Conservation (phyloP, 31 red algal genomes). For the Odonthalia washingtoniensis region DNA sequence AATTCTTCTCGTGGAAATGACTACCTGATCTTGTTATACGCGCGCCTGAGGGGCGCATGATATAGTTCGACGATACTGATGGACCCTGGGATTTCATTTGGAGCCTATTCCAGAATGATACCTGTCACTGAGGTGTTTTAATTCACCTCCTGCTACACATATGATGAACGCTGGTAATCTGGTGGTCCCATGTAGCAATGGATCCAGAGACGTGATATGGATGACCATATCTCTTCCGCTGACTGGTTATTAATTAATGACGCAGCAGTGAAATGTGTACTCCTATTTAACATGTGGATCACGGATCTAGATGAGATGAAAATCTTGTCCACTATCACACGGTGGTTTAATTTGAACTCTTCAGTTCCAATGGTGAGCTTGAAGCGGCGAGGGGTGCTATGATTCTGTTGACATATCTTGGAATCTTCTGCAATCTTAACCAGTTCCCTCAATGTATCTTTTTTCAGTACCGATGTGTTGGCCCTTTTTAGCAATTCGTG, state of each 20-base stretch:
- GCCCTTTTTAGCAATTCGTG: constrained; percentile 4
- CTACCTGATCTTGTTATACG: neutral
- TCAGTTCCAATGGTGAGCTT: no score
- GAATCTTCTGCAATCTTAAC: constrained; percentile 12
- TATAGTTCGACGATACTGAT: constrained; percentile 41
- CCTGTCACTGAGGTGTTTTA: neutral
- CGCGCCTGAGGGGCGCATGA: neutral
- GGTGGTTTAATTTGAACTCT: constrained; percentile 37
- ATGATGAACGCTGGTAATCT: constrained; percentile 22
- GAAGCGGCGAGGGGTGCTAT: constrained; percentile 13
- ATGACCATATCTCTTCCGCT: neutral
- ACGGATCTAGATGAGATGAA: neutral
- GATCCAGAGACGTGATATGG: constrained; percentile 7
- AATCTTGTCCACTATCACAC: constrained; percentile 31
- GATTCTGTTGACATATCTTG: neutral
- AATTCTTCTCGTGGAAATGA: neutral
- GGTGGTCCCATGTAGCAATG: constrained; percentile 22
- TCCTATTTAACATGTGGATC: constrained; percentile 31
- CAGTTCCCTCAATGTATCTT: neutral
- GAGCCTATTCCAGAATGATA: neutral
- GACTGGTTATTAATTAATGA: neutral
- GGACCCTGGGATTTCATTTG: constrained; percentile 7
- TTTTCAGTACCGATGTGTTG: neutral
- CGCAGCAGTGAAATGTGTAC: constrained; percentile 29
- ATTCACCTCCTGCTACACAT: neutral